These are phyloP conservation scores for Solanum commersonii DNA, from an alignment of 257 asterid genomes.

Conservation along the genomic window DNA sequence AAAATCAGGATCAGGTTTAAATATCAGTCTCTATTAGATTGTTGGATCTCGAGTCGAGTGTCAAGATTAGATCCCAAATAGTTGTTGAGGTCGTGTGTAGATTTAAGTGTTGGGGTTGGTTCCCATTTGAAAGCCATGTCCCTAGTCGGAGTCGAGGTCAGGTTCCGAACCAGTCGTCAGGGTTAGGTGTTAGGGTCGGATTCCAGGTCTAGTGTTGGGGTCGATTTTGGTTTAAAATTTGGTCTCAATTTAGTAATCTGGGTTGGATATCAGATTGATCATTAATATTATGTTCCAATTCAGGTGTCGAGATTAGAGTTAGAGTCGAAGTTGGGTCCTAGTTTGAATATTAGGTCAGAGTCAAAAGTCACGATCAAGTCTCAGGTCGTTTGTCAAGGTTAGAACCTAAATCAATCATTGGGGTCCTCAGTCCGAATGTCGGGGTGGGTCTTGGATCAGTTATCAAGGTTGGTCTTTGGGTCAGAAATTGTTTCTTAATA, in stretches of 20 bases:
- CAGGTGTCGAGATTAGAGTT: not conserved
- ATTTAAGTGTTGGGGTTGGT: not conserved
- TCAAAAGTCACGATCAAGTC: no score
- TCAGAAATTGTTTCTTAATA: no score
- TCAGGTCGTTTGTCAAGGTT: not conserved
- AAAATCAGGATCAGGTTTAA: not conserved
- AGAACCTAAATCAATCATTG: not conserved
- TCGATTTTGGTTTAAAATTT: no score
- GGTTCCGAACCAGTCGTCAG: rapidly evolving
- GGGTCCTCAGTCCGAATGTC: not conserved
- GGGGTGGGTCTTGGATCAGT: not conserved
- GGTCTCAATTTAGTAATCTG: not conserved
- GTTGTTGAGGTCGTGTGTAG: not conserved
- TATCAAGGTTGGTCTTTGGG: not conserved
- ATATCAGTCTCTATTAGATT: no score
- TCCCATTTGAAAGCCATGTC: not conserved
- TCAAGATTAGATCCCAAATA: not conserved
- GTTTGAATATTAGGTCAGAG: no score
- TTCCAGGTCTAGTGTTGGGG: not conserved
- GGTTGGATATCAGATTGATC: not conserved
- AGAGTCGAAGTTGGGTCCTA: no score
- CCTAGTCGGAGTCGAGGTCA: not conserved
- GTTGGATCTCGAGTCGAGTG: not conserved
- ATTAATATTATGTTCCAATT: not conserved
- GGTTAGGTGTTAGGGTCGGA: no score